Percentiles rank a stretch among this genome's conserved stretches.
phyloP scores from a whole-genome alignment of 257 asterid genomes.

The Thymus quinquecostatus region DNA sequence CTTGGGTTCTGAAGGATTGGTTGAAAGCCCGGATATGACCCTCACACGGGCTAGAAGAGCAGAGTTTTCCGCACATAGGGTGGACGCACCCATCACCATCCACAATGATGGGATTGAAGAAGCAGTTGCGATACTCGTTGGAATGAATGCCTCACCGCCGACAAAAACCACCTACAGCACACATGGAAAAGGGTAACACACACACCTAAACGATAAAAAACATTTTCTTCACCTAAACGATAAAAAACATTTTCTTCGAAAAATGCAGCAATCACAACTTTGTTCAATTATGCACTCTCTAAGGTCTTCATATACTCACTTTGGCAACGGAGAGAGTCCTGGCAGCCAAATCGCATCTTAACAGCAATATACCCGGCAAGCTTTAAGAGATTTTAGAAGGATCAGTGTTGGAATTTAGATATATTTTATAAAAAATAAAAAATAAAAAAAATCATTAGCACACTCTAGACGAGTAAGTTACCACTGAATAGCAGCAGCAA shows the following conservation, averaged over 20 bases:
- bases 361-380: conserved; percentile 75
- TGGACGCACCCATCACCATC: conserved; percentile 94
- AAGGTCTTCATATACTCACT: conserved; percentile 47
- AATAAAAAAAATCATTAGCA: neutral
- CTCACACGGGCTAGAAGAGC: conserved; percentile 65
- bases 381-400: conserved; percentile 38
- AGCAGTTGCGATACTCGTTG: conserved; percentile 70
- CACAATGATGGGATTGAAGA: conserved; percentile 56
- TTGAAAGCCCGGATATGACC: conserved; percentile 51
- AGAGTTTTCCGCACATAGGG: conserved; percentile 35
- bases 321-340: conserved; percentile 58
- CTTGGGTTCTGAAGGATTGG: conserved; percentile 40
- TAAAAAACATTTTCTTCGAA: neutral
- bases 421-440: too few relatives aligned
- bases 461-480: neutral
- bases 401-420: neutral
- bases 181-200: neutral
- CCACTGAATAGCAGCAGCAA: conserved; percentile 88
- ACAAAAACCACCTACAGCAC: conserved; percentile 58
- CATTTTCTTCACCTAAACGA: neutral
- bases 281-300: neutral
- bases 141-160: conserved; percentile 68
- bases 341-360: conserved; percentile 59
- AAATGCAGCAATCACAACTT: too few relatives aligned
- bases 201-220: too few relatives aligned